Evolutionary conservation across 768 basidiomycete species (phyloP).

Genomic region (Hydnum rufescens): DNA sequence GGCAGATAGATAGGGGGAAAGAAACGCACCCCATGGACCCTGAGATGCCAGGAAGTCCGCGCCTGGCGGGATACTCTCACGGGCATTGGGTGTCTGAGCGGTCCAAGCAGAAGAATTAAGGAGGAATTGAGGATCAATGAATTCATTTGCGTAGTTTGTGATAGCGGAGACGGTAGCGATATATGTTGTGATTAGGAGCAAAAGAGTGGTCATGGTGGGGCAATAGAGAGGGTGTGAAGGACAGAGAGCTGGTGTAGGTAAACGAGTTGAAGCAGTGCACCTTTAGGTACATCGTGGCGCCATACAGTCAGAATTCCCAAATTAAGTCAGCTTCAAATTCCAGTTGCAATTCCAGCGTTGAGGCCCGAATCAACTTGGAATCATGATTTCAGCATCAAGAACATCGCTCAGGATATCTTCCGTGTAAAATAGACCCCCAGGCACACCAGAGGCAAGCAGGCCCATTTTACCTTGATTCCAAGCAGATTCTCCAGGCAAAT

Average conservation of each 20-base stretch:
- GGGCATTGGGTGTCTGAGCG: slow-evolving; percentile 3
- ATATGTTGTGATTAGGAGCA: neutral
- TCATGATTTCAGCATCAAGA: no score
- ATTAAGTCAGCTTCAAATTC: no score
- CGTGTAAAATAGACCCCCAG: no score
- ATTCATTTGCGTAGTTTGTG: slow-evolving; percentile 8
- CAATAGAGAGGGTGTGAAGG: neutral
- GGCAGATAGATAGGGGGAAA: neutral
- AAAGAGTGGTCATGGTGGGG: neutral
- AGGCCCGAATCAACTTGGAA: no score
- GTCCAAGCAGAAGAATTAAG: slow-evolving; percentile 4
- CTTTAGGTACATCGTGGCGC: no score
- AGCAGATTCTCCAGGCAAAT: no score
- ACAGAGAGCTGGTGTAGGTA: neutral
- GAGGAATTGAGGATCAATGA: slow-evolving; percentile 7
- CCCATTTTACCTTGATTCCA: no score
- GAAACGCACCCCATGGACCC: slow-evolving; percentile 10
- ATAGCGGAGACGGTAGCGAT: neutral
- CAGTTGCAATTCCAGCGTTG: no score
- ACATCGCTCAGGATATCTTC: no score
- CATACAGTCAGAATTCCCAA: no score
- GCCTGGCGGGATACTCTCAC: slow-evolving; percentile 6
- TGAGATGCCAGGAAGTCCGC: slow-evolving; percentile 5
- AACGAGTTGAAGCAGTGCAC: no score
- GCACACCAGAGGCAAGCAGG: no score